Evolutionary conservation across 2,329 filamentous ascomycete species (phyloP), one percentile per base, ranked within the genome.

Genomic region (Colletotrichum sp.): DNA sequence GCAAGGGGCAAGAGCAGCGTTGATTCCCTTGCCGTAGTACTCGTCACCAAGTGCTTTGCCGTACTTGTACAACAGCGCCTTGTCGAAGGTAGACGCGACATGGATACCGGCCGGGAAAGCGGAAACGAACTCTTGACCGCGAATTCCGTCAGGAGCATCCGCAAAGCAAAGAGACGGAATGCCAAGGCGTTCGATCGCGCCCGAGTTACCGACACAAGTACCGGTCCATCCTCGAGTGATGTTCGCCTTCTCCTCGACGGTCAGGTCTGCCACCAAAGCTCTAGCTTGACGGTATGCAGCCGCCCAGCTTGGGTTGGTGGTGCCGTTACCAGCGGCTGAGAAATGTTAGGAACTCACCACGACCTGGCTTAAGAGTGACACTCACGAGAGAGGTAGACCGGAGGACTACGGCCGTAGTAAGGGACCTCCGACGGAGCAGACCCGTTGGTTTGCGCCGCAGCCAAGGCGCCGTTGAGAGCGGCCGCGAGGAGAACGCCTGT

Each of bases 231-330:
- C 81, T 9, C 84, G 79, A 1, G 82, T 79, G 34, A 88, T 85
- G 75, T 89, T 89, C 39, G 84, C 91, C 80, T 92, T 94, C 80
- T 94, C 93, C 15, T 92, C 92, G 3, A 94, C 82, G 0, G 92
- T 94, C 89, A 94, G 90, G 68, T 90, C 88, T 32, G 84, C 84
- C 12, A 94, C 92, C 4, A 94, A 83, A 2, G 84, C 81, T 39
- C 88, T 85, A 3, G 93, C 92, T 77, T 89, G 91, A 59, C 83
- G 83, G 79, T 93, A 94, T 57, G 92, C 91, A 30, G 86, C 84
- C 9, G 86, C 85, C 93, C 93, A 94, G 32, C 72, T 48, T 8
- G 64, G 25, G 25, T 69, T 64, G 34, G 63, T 68, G 1, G 70
- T 68, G 28, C 73, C 73, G 16, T 65, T 75, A 12, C 73, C 70